These are phyloP conservation scores for Hypomyces rosellus DNA, from an alignment of 2,329 filamentous ascomycete genomes.

Conservation along the genomic window DNA sequence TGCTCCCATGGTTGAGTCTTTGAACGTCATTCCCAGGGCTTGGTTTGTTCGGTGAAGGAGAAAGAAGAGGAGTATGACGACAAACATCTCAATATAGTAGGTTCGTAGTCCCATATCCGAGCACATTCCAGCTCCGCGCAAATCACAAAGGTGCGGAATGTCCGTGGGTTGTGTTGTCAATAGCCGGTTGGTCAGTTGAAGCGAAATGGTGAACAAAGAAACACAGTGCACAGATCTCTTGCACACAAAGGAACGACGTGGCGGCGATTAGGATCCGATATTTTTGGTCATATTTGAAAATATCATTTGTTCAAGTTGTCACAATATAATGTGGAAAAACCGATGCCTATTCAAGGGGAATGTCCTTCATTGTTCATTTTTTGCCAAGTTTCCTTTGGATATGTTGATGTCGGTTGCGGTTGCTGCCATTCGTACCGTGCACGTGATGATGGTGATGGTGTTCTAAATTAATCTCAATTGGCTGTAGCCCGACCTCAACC, in stretches of 20 bases:
- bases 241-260: conserved; percentile 2
- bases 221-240: neutral
- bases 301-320: too few relatives aligned
- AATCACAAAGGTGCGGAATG: conserved; percentile 1
- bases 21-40: neutral
- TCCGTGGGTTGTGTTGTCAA: conserved; percentile 1
- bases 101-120: neutral
- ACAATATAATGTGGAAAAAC: too few relatives aligned
- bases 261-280: neutral
- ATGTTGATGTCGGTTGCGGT: neutral
- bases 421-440: neutral
- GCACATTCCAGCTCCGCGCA: neutral
- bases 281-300: too few relatives aligned
- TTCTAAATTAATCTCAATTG: neutral
- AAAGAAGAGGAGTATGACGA: neutral
- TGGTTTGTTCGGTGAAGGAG: neutral
- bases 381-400: neutral
- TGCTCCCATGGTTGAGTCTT: neutral
- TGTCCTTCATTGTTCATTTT: neutral
- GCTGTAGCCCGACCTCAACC: too few relatives aligned
- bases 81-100: neutral
- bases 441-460: conserved; percentile 9
- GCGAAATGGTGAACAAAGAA: neutral
- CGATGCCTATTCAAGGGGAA: too few relatives aligned
- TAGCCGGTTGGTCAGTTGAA: conserved; percentile 3